Conservation (phyloP, 1,284 basidiomycete genomes). For the Rhodotorula glutinis region DNA sequence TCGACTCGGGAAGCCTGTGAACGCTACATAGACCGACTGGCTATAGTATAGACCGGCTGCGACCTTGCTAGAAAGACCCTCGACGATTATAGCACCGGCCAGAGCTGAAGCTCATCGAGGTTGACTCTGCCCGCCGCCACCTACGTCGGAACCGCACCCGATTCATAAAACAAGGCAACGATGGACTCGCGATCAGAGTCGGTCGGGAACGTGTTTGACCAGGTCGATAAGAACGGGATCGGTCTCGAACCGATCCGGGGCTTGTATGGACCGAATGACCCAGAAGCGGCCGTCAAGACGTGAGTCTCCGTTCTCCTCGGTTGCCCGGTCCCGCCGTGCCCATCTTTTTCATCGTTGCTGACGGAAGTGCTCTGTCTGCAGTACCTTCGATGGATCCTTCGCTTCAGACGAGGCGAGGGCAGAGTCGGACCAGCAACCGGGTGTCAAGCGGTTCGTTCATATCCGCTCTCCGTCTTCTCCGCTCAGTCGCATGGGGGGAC, state of each 20-base stretch:
- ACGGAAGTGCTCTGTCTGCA: not conserved
- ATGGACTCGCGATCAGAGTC: no score
- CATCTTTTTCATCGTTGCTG: not conserved
- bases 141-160: no score
- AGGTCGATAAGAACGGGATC: constrained; percentile 8
- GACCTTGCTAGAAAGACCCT: no score
- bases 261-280: not conserved
- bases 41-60: no score
- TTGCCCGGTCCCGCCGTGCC: not conserved
- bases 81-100: no score
- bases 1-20: no score
- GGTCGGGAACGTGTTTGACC: not conserved
- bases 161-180: not conserved
- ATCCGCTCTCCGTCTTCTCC: not conserved
- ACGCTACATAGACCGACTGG: no score
- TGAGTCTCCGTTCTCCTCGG: not conserved
- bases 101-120: no score
- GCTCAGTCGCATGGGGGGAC: not conserved
- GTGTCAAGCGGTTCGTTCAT: constrained; percentile 8
- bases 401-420: not conserved
- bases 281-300: not conserved
- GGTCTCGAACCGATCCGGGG: not conserved
- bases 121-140: not conserved
- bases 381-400: not conserved
- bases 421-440: not conserved